phyloP scores from a whole-genome alignment of 2,329 filamentous ascomycete genomes.

The Aspergillus sp. region DNA sequence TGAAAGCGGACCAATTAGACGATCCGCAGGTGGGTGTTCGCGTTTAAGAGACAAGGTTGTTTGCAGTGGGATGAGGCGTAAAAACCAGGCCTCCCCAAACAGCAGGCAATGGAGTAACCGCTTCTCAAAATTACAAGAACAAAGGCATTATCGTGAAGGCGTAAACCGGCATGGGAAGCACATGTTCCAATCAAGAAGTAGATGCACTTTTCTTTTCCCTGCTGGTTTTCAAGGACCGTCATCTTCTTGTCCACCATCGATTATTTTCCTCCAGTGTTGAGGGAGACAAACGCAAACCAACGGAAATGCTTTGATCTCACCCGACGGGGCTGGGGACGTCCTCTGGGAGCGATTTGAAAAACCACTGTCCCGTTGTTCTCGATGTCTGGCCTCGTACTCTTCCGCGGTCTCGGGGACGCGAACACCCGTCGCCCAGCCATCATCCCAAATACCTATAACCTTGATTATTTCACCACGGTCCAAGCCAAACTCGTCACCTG shows the following conservation, averaged over 20 bases:
- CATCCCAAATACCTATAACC: conserved; percentile 97
- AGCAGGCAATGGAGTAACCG: conserved; percentile 13
- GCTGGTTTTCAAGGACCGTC: conserved; percentile 21
- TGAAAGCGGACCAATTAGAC: not conserved
- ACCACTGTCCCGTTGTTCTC: conserved; percentile 85
- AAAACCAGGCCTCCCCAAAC: conserved; percentile 11
- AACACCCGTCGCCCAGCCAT: conserved; percentile 95
- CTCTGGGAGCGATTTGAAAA: conserved; percentile 76
- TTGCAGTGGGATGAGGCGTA: not conserved
- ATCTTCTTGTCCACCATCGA: conserved; percentile 70
- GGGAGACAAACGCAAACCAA: conserved; percentile 94
- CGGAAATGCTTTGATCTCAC: conserved; percentile 97
- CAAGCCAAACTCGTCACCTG: conserved; percentile 86
- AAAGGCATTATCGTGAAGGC: conserved; percentile 39
- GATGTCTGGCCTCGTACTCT: conserved; percentile 77
- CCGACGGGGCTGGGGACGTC: conserved; percentile 63
- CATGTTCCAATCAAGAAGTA: conserved; percentile 13
- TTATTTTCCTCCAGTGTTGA: conserved; percentile 94
- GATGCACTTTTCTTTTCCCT: not conserved
- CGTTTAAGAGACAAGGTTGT: not conserved
- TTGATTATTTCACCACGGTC: conserved; percentile 98
- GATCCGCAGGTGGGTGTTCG: not conserved
- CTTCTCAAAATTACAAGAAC: conserved; percentile 14
- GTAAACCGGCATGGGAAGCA: conserved; percentile 32
- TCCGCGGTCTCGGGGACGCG: conserved; percentile 80